Conservation (phyloP, 176 grass and related monocot species). For the Neostapfia colusana region DNA sequence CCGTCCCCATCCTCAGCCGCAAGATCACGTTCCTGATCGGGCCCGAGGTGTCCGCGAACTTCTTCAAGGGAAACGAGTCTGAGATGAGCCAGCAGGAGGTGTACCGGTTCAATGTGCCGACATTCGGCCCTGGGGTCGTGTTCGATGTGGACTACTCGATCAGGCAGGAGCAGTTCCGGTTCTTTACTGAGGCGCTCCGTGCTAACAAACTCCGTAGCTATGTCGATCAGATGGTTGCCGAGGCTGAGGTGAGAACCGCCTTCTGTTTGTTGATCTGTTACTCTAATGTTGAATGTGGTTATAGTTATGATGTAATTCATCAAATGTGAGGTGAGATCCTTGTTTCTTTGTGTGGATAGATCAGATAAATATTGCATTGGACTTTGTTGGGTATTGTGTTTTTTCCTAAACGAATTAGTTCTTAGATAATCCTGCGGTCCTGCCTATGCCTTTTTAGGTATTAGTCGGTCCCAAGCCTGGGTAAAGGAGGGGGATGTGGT, state of each 20-base stretch:
- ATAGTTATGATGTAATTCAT: not conserved
- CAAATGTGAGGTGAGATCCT: slow-evolving; percentile 1
- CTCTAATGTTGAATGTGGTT: not conserved
- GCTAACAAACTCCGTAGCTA: slow-evolving; percentile 77
- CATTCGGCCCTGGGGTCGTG: slow-evolving; percentile 79
- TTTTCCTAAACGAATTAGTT: not conserved
- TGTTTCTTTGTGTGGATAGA: not conserved
- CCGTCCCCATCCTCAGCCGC: not conserved
- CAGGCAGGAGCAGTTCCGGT: slow-evolving; percentile 85
- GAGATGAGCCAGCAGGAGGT: slow-evolving; percentile 98
- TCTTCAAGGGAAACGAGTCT: slow-evolving; percentile 82
- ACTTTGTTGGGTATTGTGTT: not conserved
- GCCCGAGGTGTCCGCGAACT: slow-evolving; percentile 74
- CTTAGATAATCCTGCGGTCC: too few species aligned
- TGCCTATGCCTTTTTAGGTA: too few species aligned
- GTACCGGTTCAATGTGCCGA: slow-evolving; percentile 85
- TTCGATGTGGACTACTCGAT: slow-evolving; percentile 80
- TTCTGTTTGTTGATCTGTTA: not conserved
- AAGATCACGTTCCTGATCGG: slow-evolving; percentile 35
- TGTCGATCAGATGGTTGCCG: slow-evolving; percentile 76
- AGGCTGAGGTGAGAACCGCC: slow-evolving; percentile 62
- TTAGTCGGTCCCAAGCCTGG: too few species aligned
- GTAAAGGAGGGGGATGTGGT: too few species aligned
- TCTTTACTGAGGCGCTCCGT: slow-evolving; percentile 69
- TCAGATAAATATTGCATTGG: not conserved